These are phyloP conservation scores for Colletotrichum sp. DNA, from an alignment of 2,329 filamentous ascomycete genomes.

Conservation along the genomic window DNA sequence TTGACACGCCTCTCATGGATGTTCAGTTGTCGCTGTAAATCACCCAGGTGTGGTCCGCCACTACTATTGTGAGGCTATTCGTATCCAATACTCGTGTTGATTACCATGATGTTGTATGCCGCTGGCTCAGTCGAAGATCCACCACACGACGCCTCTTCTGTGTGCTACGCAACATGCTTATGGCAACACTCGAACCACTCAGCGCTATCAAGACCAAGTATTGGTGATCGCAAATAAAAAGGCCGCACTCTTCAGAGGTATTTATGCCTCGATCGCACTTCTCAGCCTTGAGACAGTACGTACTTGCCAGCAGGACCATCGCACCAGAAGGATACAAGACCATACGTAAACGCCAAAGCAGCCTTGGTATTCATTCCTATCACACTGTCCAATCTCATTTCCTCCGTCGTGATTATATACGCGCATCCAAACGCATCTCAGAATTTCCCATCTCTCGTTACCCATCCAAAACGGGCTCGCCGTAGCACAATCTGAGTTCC, in stretches of 20 bases:
- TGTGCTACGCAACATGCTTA: no score
- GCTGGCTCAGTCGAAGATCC: fast-evolving
- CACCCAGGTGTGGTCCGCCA: not conserved
- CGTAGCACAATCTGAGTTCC: not conserved
- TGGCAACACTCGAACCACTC: not conserved
- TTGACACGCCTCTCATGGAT: not conserved
- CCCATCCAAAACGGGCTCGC: not conserved
- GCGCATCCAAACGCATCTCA: not conserved
- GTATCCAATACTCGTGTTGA: not conserved
- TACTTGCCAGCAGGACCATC: not conserved
- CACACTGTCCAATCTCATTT: not conserved
- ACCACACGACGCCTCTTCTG: not conserved
- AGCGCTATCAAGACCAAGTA: not conserved
- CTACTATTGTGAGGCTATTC: not conserved
- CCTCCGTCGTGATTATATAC: not conserved
- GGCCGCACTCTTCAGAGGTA: not conserved
- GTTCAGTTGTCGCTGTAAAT: not conserved
- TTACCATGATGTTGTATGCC: not conserved
- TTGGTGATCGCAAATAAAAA: no score
- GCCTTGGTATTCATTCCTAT: not conserved
- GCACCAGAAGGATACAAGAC: no score
- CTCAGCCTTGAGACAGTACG: not conserved
- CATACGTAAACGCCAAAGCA: not conserved
- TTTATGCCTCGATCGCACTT: not conserved
- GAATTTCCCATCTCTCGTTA: not conserved